Evolutionary conservation across 805 yeast genomes (phyloP).

Genomic region (Lachancea thermotolerans): DNA sequence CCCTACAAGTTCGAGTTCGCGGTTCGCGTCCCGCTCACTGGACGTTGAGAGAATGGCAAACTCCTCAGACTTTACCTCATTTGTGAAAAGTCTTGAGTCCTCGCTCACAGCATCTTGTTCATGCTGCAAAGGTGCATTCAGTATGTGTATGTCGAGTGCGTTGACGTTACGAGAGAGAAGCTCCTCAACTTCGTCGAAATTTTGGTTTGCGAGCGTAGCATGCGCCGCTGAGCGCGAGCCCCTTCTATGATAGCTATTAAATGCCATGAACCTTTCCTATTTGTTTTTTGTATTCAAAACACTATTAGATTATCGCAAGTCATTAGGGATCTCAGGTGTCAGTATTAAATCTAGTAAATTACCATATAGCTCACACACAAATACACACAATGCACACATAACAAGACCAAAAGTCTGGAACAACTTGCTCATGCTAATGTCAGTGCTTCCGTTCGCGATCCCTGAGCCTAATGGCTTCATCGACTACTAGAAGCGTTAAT

Average conservation of each 20-base stretch:
- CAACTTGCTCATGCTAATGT: too few species aligned
- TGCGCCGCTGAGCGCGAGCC: slow-evolving; percentile 18
- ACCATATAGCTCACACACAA: background rate
- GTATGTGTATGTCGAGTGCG: slow-evolving; percentile 12
- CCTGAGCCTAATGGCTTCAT: too few species aligned
- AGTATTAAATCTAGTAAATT: background rate
- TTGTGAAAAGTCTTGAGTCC: slow-evolving; percentile 7
- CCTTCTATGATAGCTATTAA: slow-evolving; percentile 14
- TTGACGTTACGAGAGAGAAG: background rate
- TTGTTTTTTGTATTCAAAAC: background rate
- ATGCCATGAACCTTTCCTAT: slow-evolving; percentile 8
- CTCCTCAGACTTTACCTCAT: slow-evolving; percentile 17
- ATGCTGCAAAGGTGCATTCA: slow-evolving; percentile 13
- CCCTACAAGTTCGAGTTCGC: background rate
- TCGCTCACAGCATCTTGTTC: slow-evolving; percentile 11
- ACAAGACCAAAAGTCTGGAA: background rate
- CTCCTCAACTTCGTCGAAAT: slow-evolving; percentile 4
- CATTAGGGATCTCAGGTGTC: background rate
- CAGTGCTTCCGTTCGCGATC: too few species aligned
- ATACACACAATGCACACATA: background rate
- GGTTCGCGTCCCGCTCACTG: slow-evolving; percentile 5
- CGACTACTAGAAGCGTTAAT: too few species aligned
- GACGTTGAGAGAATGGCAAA: slow-evolving; percentile 19
- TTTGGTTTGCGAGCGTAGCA: slow-evolving; percentile 14
- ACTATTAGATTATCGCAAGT: too few species aligned